Evolutionary conservation across 257 asterid species (phyloP), one percentile per base, ranked within the genome.

Genomic region (Przewalskia tangutica): DNA sequence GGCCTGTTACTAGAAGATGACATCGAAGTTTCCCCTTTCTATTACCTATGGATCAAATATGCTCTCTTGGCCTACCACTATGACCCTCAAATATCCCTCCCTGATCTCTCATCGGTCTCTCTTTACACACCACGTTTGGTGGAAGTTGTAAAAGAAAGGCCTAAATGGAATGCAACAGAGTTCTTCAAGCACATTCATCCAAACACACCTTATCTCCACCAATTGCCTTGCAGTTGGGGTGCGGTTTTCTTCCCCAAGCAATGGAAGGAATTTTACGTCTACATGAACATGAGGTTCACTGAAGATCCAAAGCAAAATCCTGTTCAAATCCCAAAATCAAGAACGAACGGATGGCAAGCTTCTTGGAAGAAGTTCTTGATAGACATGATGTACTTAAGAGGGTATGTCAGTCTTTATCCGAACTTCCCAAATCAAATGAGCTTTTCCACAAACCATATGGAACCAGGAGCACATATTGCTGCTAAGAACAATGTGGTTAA

Each of bases 271-370:
- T 95, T 95, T 79, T 95, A 95, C 20, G 97, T 92, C 0, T 95
- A 95, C 91, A 94, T 95, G 98, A 91, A 91, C 97, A 92, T 83
- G 93, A 88, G 99, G 71, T 95, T 91, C 87, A 94, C 99, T 0
- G 91, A 91, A 82, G 91, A 95, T 10, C 90, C 99, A 0, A 94
- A 95, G 86, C 84, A 92, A 40, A 95, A 94, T 51, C 99, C 99
- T 0, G 98, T 95, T 64, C 99, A 95, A 48, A 95, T 95, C 42
- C 98, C 99, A 0, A 94, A 94, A 32, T 96, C 99, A 44, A 91
- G 99, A 84, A 96, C 99, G 3, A 96, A 94, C 16, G 99, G 99
- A 0, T 95, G 99, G 99, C 99, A 95, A 63, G 99, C 99, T 3
- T 95, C 99, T 0, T 94, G 99, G 99, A 96, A 94, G 91, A 96